Conservation (phyloP, 768 basidiomycete genomes). For the Fibroporia radiculosa region DNA sequence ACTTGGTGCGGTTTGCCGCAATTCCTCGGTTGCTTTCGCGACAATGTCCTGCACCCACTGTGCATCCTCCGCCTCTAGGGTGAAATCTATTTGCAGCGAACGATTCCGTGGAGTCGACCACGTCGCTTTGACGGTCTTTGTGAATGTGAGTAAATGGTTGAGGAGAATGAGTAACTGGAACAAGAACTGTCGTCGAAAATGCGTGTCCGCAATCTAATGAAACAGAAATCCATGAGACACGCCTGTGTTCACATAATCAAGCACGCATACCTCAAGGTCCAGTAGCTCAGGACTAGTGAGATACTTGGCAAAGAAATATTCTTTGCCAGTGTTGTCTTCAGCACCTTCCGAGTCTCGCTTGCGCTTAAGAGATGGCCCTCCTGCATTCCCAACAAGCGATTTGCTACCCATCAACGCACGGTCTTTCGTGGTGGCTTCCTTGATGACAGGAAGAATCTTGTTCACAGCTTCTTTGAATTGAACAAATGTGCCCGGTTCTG, state of each 20-base stretch:
- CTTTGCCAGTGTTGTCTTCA: conserved; percentile 50
- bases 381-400: conserved; percentile 20
- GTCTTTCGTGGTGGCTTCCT: conserved; percentile 83
- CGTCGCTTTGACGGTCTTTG: conserved; percentile 51
- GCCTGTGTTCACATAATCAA: background rate
- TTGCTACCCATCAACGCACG: conserved; percentile 82
- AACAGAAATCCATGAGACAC: background rate
- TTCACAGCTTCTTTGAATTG: conserved; percentile 66
- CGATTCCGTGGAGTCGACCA: conserved; percentile 65
- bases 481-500: conserved; percentile 43
- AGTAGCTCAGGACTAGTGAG: conserved; percentile 81
- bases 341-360: conserved; percentile 45
- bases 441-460: conserved; percentile 70
- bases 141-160: conserved; percentile 67
- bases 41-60: conserved; percentile 75
- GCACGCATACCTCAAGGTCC: conserved; percentile 69
- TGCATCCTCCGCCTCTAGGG: conserved; percentile 54
- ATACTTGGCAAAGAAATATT: conserved; percentile 94
- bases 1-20: conserved; percentile 71
- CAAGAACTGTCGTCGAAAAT: conserved; percentile 89
- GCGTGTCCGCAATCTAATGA: conserved; percentile 58
- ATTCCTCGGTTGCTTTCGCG: conserved; percentile 42
- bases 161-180: conserved; percentile 80
- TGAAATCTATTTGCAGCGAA: conserved; percentile 80
- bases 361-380: conserved; percentile 24